Base-by-base conservation (phyloP, 2,329 filamentous ascomycete species). In the Apiospora arundinis region DNA sequence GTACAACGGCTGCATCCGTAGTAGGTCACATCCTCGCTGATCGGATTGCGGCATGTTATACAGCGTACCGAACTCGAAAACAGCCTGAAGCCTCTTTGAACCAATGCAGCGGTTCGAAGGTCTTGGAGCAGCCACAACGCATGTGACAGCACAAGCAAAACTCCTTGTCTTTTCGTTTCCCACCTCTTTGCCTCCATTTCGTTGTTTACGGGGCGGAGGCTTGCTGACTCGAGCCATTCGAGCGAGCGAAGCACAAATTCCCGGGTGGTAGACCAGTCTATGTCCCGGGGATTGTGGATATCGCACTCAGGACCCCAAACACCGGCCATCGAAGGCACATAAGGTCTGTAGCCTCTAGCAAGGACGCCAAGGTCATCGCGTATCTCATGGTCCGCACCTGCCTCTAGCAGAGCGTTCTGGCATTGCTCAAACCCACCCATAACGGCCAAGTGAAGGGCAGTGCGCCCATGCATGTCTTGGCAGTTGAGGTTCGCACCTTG, bases 341-440 rank as follows among this genome's bases (percentile, higher is more conserved):
- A 32, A 8, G 28, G 14, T 7, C 9, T 4, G 16, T 60, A 60
- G 16, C 11, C 52, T 37, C 5, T 21, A 2, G 52, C 28, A n/a
- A 37, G 28, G 11, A 40, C 8, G 2, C 56, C 56, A 37, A 63
- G 28, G 7, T 37, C 16, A 40, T 63, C 28, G 18, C 32, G 56
- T 3, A 63, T 40, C 0, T 11, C 1, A 7, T 37, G 25, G 56
- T 63, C 18, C 0, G 18, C 32, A 1, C 56, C 56, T 5, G 28
- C 18, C 2, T 63, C 28, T 2, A 63, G 4, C 32, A 63, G 37
- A 4, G 2, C 56, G 2, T 4, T 18, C 8, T 37, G 28, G 18
- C 56, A 63, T 9, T 4, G 4, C 18, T n/a, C 18, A n/a, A 11
- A n/a, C 1, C 21, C 8, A 0, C 5, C 18, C 0, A 12, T 4